These are phyloP conservation scores for Penicillium aurantiogriseum DNA, from an alignment of 2,329 filamentous ascomycete species.

Conservation along the genomic window DNA sequence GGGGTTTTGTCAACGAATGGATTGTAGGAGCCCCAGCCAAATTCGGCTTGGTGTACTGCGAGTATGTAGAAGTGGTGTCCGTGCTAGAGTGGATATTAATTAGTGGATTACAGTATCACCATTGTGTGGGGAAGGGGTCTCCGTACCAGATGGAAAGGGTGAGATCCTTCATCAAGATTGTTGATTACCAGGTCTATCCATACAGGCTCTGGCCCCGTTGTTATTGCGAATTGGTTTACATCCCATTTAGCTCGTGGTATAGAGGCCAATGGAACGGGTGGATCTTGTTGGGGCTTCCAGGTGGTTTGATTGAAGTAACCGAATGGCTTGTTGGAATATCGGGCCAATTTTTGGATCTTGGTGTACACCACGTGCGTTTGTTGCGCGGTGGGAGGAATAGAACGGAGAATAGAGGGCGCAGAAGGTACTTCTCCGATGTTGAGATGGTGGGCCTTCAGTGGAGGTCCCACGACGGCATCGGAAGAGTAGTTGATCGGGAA, in stretches of 20 bases:
- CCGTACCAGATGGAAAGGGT: conserved; percentile 51
- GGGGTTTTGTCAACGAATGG: conserved; percentile 30
- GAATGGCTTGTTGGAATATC: conserved; percentile 44
- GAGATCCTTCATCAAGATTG: conserved; percentile 51
- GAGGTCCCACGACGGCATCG: neutral
- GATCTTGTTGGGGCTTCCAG: conserved; percentile 42
- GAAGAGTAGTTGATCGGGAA: conserved; percentile 32
- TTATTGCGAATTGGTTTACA: conserved; percentile 41
- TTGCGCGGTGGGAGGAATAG: conserved; percentile 32
- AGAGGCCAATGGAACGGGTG: conserved; percentile 34
- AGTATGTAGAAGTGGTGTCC: conserved; percentile 39
- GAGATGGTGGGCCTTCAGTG: conserved; percentile 14
- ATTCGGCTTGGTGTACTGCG: conserved; percentile 27
- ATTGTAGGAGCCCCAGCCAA: conserved; percentile 42
- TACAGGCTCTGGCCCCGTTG: conserved; percentile 25
- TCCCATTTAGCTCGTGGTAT: conserved; percentile 43
- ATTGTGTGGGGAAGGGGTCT: neutral
- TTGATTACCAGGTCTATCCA: conserved; percentile 53
- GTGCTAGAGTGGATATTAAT: conserved; percentile 25
- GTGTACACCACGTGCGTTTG: conserved; percentile 48
- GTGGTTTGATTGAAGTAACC: conserved; percentile 52
- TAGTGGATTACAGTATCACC: neutral
- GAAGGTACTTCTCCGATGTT: conserved; percentile 30
- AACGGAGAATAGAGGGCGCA: conserved; percentile 26
- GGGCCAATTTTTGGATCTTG: conserved; percentile 47